Conservation (phyloP, 805 yeast species). For the Yarrowia yakushimensis region DNA sequence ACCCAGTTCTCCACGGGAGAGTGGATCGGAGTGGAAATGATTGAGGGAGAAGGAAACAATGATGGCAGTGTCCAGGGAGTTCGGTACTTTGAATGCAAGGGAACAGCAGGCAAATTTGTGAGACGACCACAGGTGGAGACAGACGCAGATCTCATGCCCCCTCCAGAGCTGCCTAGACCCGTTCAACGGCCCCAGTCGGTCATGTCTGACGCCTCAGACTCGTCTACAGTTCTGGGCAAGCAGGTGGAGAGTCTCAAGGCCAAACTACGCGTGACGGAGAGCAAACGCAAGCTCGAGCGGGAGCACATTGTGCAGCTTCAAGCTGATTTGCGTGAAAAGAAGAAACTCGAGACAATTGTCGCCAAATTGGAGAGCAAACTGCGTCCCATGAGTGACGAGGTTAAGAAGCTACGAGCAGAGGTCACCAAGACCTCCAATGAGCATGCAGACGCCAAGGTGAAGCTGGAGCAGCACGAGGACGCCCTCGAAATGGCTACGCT, state of each 20-base stretch:
- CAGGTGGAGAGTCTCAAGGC: slow-evolving; percentile 33
- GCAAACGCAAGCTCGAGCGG: slow-evolving; percentile 34
- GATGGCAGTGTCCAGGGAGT: slow-evolving; percentile 68
- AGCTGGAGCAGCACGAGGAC: slow-evolving; percentile 33
- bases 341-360: slow-evolving; percentile 34
- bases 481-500: slow-evolving; percentile 37
- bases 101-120: slow-evolving; percentile 74
- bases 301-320: slow-evolving; percentile 29
- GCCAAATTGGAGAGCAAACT: slow-evolving; percentile 35
- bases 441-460: slow-evolving; percentile 24
- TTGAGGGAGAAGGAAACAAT: slow-evolving; percentile 80
- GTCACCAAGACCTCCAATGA: slow-evolving; percentile 20
- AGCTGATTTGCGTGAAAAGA: slow-evolving; percentile 31
- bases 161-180: not conserved
- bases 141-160: slow-evolving; percentile 35
- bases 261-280: slow-evolving; percentile 31
- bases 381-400: slow-evolving; percentile 36
- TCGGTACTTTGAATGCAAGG: slow-evolving; percentile 53
- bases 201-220: not conserved
- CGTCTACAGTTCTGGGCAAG: slow-evolving; percentile 1
- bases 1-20: slow-evolving; percentile 45
- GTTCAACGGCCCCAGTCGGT: not conserved
- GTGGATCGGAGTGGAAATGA: slow-evolving; percentile 87
- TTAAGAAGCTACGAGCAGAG: slow-evolving; percentile 30
- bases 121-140: slow-evolving; percentile 59